Evolutionary conservation across 1,139 yeast species (phyloP).

Genomic region (Yamadazyma taylorii): DNA sequence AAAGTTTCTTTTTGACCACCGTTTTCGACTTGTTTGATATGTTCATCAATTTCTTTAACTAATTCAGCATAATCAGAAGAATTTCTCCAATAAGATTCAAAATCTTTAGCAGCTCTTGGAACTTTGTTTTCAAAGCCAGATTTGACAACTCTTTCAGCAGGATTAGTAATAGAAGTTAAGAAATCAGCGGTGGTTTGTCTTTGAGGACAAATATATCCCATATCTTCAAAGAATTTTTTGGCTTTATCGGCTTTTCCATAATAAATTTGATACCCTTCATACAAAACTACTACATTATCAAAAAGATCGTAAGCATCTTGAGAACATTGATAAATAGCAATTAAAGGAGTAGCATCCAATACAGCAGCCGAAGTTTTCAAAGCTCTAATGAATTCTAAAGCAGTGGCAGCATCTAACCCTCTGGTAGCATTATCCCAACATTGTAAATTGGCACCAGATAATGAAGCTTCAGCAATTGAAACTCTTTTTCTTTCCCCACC

Average conservation of each 20-base stretch:
- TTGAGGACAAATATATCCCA: constrained; percentile 63
- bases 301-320: constrained; percentile 53
- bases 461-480: constrained; percentile 27
- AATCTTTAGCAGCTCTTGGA: constrained; percentile 58
- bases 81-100: constrained; percentile 53
- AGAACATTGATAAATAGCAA: constrained; percentile 41
- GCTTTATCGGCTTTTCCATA: constrained; percentile 59
- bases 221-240: constrained; percentile 51
- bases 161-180: constrained; percentile 68
- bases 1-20: constrained; percentile 21
- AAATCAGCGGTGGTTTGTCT: constrained; percentile 69
- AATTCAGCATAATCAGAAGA: constrained; percentile 49
- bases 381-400: constrained; percentile 26
- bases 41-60: constrained; percentile 38
- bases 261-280: constrained; percentile 58
- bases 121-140: constrained; percentile 53
- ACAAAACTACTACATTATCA: constrained; percentile 63
- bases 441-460: constrained; percentile 24
- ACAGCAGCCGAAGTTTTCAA: constrained; percentile 25
- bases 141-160: constrained; percentile 44
- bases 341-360: constrained; percentile 29
- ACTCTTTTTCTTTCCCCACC: constrained; percentile 31
- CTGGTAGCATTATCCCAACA: constrained; percentile 88
- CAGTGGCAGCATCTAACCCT: constrained; percentile 71
- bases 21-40: constrained; percentile 21